A percentile compares a stretch with the other conserved stretches of the same genome.
phyloP scores from a whole-genome alignment of 345 rosid genomes.

The Barbarea vulgaris region DNA sequence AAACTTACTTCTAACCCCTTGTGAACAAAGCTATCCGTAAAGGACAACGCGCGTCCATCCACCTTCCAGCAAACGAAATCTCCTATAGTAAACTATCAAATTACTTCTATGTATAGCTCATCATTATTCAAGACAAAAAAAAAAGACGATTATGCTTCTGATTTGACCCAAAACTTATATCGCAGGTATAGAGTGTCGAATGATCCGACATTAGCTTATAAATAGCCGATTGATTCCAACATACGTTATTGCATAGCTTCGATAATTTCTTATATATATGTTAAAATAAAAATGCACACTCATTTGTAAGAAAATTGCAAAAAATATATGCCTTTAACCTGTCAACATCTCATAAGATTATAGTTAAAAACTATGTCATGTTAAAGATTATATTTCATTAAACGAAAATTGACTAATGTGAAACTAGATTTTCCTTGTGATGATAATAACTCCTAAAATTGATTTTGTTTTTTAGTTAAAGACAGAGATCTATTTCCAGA shows the following conservation, averaged over 20 bases:
- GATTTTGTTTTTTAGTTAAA: background rate
- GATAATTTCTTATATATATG: background rate
- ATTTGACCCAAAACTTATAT: background rate
- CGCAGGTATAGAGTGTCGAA: conserved; percentile 8
- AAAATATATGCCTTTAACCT: background rate
- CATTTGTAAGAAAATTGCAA: conserved; percentile 4
- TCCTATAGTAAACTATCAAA: background rate
- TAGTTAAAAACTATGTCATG: background rate
- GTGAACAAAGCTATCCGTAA: no score
- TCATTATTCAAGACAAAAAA: background rate
- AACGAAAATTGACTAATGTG: background rate
- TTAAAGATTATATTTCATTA: background rate
- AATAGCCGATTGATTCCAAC: background rate
- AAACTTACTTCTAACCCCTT: no score
- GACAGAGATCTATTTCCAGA: background rate
- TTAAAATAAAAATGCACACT: background rate
- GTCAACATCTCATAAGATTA: background rate
- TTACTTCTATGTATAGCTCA: background rate
- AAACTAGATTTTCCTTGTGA: background rate
- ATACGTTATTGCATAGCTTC: background rate
- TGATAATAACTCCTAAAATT: background rate
- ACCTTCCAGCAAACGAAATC: no score
- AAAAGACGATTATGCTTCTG: background rate
- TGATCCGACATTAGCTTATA: background rate
- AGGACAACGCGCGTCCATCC: no score